Evolutionary conservation across 441 rosid species (phyloP).

Genomic region (Monsonia emarginata): DNA sequence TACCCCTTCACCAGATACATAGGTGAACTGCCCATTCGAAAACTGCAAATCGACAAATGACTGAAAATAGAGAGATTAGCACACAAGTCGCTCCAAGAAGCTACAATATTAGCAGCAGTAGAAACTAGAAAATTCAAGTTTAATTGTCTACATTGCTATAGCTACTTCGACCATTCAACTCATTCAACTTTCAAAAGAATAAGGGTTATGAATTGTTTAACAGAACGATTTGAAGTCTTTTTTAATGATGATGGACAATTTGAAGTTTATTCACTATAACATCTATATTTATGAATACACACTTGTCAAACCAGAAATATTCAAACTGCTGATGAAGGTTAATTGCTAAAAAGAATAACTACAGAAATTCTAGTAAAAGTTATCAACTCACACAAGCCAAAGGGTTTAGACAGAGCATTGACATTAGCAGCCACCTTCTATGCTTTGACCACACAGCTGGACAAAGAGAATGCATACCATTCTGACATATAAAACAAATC

Average conservation of each 20-base stretch:
- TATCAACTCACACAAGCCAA: slow-evolving; percentile 64
- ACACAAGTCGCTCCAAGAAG: slow-evolving; percentile 10
- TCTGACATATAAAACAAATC: slow-evolving; percentile 34
- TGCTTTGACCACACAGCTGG: slow-evolving; percentile 97
- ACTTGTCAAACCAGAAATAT: not conserved
- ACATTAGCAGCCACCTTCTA: slow-evolving; percentile 89
- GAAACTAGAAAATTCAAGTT: not conserved
- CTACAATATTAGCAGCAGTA: not conserved
- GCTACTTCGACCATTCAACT: not conserved
- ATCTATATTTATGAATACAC: not conserved
- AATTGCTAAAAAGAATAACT: not conserved
- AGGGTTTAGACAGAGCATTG: slow-evolving; percentile 87
- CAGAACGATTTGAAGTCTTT: not conserved
- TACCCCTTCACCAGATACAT: slow-evolving; percentile 82
- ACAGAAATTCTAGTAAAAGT: not conserved
- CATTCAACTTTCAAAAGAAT: not conserved
- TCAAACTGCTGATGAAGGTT: too few relatives aligned
- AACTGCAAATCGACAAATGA: slow-evolving; percentile 86
- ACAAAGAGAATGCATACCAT: slow-evolving; percentile 91
- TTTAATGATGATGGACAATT: too few relatives aligned
- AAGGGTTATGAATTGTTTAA: not conserved
- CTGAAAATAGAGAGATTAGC: slow-evolving; percentile 30
- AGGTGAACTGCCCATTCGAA: slow-evolving; percentile 85
- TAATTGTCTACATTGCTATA: not conserved
- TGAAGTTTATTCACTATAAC: too few relatives aligned